A percentile compares a stretch with the other conserved stretches of the same genome.
Evolutionary conservation across 2,329 filamentous ascomycete species (phyloP).

Genomic region (Amphichorda felina): DNA sequence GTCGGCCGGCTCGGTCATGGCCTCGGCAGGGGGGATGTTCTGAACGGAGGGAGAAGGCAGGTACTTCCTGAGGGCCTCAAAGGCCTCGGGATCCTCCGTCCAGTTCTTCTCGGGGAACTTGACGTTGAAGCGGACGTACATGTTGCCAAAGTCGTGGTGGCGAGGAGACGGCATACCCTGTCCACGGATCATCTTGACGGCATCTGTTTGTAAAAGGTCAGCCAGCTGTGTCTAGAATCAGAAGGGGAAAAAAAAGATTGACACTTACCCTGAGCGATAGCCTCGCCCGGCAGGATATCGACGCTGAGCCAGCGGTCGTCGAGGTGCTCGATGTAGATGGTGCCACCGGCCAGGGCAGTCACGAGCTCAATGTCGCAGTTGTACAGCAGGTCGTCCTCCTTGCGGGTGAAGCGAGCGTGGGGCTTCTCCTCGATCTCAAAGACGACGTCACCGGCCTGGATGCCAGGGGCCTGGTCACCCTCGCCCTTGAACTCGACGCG

Average conservation of each 20-base stretch:
- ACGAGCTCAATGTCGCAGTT: constrained; percentile 91
- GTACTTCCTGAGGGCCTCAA: constrained; percentile 70
- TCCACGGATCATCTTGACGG: constrained; percentile 86
- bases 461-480: constrained; percentile 88
- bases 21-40: constrained; percentile 60
- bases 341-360: constrained; percentile 85
- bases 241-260: background rate
- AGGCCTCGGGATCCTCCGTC: constrained; percentile 54
- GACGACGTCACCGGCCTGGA: constrained; percentile 88
- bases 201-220: constrained; percentile 38
- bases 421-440: constrained; percentile 99
- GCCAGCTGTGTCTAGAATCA: constrained; percentile 1
- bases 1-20: constrained; percentile 83
- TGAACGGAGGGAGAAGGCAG: constrained; percentile 60
- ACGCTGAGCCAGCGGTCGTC: constrained; percentile 95
- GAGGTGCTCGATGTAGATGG: constrained; percentile 87
- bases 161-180: constrained; percentile 96
- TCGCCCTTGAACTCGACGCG: constrained; percentile 97
- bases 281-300: constrained; percentile 86
- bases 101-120: constrained; percentile 83
- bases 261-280: constrained; percentile 75
- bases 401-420: constrained; percentile 88
- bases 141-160: constrained; percentile 90
- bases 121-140: constrained; percentile 95
- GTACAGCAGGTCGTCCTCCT: constrained; percentile 92